Evolutionary conservation across 169 alveolate genomes (phyloP).

Genomic region (Cryptosporidium sp.): DNA sequence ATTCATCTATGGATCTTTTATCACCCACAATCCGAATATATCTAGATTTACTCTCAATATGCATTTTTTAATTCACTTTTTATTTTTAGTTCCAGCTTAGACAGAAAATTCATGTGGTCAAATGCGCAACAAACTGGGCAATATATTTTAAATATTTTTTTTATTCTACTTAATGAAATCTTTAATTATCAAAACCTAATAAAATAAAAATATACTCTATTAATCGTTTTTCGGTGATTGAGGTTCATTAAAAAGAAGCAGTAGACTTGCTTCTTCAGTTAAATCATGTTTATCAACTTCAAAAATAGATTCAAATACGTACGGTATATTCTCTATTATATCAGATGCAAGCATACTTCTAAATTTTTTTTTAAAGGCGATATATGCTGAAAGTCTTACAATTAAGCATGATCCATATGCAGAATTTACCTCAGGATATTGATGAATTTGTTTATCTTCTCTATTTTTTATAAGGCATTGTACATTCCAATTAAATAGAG

Average conservation of each 20-base stretch:
- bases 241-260: conserved; percentile 49
- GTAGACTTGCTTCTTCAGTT: not conserved
- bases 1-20: not conserved
- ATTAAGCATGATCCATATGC: conserved; percentile 76
- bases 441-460: not conserved
- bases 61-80: conserved; percentile 9
- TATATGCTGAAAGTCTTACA: conserved; percentile 74
- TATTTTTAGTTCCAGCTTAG: conserved; percentile 37
- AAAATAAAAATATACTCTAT: not conserved
- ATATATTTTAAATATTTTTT: not conserved
- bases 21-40: conserved; percentile 32
- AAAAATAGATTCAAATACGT: conserved; percentile 69
- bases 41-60: not conserved
- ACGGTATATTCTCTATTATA: conserved; percentile 76
- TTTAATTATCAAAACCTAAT: not conserved
- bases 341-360: conserved; percentile 79
- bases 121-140: not conserved
- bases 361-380: conserved; percentile 70
- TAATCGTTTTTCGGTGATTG: conserved; percentile 4
- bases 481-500: conserved; percentile 78
- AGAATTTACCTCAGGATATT: conserved; percentile 72
- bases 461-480: not conserved
- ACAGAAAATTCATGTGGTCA: conserved; percentile 67
- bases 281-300: conserved; percentile 9
- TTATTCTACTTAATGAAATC: not conserved